Conservation (phyloP, 1,139 yeast species). For the Lizanozyma gosingica region DNA sequence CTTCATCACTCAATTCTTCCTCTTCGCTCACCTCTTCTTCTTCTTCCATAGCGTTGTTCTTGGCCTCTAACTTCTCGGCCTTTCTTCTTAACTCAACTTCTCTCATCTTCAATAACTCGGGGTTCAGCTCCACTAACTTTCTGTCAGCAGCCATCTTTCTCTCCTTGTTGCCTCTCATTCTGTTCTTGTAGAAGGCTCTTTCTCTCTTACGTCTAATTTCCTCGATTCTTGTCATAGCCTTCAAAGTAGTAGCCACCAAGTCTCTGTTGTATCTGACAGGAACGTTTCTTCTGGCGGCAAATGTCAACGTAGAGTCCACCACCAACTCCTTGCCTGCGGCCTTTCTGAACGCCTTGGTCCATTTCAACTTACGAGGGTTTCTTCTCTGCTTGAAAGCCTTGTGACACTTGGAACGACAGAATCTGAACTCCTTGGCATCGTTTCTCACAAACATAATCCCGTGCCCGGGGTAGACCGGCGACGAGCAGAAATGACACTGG, state of each 20-base stretch:
- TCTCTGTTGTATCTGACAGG: conserved; percentile 98
- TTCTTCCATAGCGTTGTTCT: conserved; percentile 41
- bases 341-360: conserved; percentile 99
- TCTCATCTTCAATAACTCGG: conserved; percentile 83
- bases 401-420: conserved; percentile 98
- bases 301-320: conserved; percentile 91
- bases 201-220: conserved; percentile 96
- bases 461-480: conserved; percentile 95
- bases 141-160: conserved; percentile 77
- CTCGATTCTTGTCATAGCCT: conserved; percentile 93
- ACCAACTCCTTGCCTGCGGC: conserved; percentile 99
- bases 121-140: conserved; percentile 80
- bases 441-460: conserved; percentile 98
- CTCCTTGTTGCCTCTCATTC: conserved; percentile 97
- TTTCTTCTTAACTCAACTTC: conserved; percentile 83
- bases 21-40: conserved; percentile 34
- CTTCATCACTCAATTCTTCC: conserved; percentile 23
- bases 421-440: conserved; percentile 94
- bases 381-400: conserved; percentile 96
- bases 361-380: conserved; percentile 94
- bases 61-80: conserved; percentile 62
- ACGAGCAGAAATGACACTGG: conserved; percentile 94
- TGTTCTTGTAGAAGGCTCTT: conserved; percentile 96
- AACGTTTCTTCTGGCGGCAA: conserved; percentile 94
- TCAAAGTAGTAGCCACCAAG: conserved; percentile 84